Conservation (phyloP, 2,329 filamentous ascomycete species). For the Beauveria scarabaeidicola region DNA sequence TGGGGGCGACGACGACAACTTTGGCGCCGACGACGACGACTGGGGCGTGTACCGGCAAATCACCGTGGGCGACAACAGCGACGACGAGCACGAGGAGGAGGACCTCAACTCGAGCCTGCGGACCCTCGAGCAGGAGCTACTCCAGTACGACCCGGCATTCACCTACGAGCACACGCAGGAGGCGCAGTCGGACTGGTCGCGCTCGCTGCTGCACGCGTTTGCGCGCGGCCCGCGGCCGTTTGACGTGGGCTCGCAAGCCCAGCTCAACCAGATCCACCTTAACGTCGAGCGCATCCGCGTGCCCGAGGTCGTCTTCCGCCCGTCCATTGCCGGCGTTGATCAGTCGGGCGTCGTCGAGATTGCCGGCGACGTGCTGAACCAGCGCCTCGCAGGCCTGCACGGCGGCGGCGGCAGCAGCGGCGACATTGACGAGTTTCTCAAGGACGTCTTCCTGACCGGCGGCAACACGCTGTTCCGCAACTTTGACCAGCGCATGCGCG, state of each 20-base stretch:
- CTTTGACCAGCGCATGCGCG: constrained; percentile 73
- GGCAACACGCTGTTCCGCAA: constrained; percentile 80
- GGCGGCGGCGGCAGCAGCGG: constrained; percentile 23
- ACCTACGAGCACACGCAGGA: constrained; percentile 88
- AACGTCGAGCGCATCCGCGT: constrained; percentile 95
- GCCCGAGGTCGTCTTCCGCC: constrained; percentile 88
- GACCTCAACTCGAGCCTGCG: constrained; percentile 69
- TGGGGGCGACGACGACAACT: constrained; percentile 88
- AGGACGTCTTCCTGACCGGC: constrained; percentile 90
- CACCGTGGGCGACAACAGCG: constrained; percentile 70
- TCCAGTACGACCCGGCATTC: constrained; percentile 80
- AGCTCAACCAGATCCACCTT: constrained; percentile 83
- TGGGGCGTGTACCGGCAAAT: constrained; percentile 97
- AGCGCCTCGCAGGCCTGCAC: constrained; percentile 55
- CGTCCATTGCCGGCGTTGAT: constrained; percentile 82
- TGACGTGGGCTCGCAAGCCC: constrained; percentile 62
- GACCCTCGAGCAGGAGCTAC: constrained; percentile 71
- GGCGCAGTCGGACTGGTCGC: constrained; percentile 92
- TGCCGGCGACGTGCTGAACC: constrained; percentile 77
- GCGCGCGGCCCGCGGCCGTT: constrained; percentile 80
- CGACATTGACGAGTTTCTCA: constrained; percentile 58
- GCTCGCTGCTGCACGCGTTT: constrained; percentile 83
- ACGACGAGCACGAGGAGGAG: constrained; percentile 88
- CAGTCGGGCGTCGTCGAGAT: constrained; percentile 93
- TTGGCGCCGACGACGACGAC: constrained; percentile 94